These are phyloP conservation scores for Citrus cavaleriei DNA, from an alignment of 345 rosid species.

Conservation along the genomic window DNA sequence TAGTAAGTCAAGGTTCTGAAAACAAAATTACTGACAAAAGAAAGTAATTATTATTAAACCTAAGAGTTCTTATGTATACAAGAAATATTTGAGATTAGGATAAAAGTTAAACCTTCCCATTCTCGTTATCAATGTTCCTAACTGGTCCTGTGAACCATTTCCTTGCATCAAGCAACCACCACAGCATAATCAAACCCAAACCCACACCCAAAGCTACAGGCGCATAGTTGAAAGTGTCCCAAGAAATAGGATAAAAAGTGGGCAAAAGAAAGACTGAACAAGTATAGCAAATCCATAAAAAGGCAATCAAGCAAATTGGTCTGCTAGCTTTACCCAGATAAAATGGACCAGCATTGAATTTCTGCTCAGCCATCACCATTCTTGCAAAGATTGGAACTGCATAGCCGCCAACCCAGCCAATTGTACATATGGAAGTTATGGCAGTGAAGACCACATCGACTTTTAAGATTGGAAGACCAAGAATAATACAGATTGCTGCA, in stretches of 20 bases:
- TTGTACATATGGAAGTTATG: constrained; percentile 57
- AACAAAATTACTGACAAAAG: not conserved
- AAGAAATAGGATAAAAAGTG: constrained; percentile 43
- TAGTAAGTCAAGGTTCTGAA: not conserved
- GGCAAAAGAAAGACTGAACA: constrained; percentile 59
- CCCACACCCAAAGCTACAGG: constrained; percentile 47
- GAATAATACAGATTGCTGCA: constrained; percentile 50
- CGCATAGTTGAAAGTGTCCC: constrained; percentile 56
- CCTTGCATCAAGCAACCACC: constrained; percentile 56
- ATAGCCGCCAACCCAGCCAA: constrained; percentile 68
- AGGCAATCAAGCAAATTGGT: constrained; percentile 47
- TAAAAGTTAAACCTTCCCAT: constrained; percentile 20
- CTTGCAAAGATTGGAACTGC: constrained; percentile 60
- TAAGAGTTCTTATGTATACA: not conserved
- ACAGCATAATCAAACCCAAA: constrained; percentile 44
- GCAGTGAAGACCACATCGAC: constrained; percentile 55
- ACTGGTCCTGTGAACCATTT: constrained; percentile 69
- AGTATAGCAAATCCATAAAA: constrained; percentile 66
- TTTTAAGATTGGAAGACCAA: constrained; percentile 54
- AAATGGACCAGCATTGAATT: constrained; percentile 57
- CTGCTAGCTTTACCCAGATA: constrained; percentile 54
- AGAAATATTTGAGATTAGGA: not conserved
- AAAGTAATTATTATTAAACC: not conserved
- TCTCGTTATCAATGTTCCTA: constrained; percentile 40
- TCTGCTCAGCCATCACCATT: constrained; percentile 55